phyloP scores from a whole-genome alignment of 306 rosid genomes.

The Vigna trinervia region DNA sequence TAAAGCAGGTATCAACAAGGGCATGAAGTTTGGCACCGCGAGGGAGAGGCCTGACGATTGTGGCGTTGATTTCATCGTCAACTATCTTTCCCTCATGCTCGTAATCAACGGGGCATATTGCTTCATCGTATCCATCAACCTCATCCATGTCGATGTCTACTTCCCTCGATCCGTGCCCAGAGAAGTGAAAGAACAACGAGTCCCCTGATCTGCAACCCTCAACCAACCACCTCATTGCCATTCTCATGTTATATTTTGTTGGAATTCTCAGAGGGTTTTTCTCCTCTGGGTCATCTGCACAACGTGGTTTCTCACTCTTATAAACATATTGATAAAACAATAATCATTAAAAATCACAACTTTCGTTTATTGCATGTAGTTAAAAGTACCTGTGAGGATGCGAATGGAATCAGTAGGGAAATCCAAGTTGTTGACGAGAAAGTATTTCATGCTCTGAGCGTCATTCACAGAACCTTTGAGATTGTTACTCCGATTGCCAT shows the following conservation, averaged over 20 bases:
- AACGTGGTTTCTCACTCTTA: no score
- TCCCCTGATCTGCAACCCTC: constrained; percentile 63
- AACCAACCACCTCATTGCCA: constrained; percentile 66
- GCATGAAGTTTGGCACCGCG: constrained; percentile 70
- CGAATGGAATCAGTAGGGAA: constrained; percentile 60
- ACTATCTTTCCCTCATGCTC: constrained; percentile 55
- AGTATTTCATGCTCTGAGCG: constrained; percentile 57
- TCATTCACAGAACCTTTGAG: constrained; percentile 62
- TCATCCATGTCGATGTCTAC: constrained; percentile 55
- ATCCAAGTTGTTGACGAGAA: constrained; percentile 52
- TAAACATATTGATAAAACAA: no score
- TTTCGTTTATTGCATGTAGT: background rate
- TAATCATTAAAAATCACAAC: no score
- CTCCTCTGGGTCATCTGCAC: constrained; percentile 58
- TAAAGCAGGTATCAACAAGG: constrained; percentile 62
- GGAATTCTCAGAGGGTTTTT: constrained; percentile 57
- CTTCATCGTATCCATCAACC: constrained; percentile 67
- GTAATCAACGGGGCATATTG: constrained; percentile 70
- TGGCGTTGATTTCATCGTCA: constrained; percentile 72
- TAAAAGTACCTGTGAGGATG: constrained; percentile 61
- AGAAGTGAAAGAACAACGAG: constrained; percentile 68
- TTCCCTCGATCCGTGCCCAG: constrained; percentile 66
- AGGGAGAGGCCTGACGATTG: constrained; percentile 67
- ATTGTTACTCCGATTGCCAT: constrained; percentile 11
- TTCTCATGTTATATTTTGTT: constrained; percentile 61